Conservation (phyloP, 2,329 filamentous ascomycete genomes). For the Harringtonia aguacate region DNA sequence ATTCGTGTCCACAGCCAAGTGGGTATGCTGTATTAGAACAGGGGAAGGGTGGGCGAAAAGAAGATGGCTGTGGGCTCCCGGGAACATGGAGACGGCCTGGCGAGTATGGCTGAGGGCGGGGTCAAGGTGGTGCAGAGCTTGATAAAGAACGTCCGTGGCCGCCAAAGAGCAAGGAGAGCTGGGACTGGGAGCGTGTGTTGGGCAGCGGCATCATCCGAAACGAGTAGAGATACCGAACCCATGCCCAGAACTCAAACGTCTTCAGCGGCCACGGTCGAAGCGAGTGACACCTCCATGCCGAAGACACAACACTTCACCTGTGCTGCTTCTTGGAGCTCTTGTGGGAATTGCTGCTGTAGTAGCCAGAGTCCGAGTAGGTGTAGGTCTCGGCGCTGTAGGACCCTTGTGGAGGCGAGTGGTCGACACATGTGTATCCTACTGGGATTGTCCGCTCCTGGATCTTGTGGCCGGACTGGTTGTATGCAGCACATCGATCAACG, state of each 20-base stretch:
- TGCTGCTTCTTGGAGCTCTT: slow-evolving; percentile 28
- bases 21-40: not conserved
- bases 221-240: slow-evolving; percentile 39
- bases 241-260: slow-evolving; percentile 32
- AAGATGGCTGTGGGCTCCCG: not conserved
- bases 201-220: slow-evolving; percentile 25
- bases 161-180: slow-evolving; percentile 37
- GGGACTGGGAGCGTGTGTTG: slow-evolving; percentile 30
- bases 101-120: not conserved
- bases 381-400: slow-evolving; percentile 28
- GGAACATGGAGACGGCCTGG: no score
- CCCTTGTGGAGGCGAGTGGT: slow-evolving; percentile 33
- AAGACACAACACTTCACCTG: slow-evolving; percentile 45
- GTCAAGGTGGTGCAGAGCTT: slow-evolving; percentile 22
- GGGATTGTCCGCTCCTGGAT: slow-evolving; percentile 67
- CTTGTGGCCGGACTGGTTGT: slow-evolving; percentile 61
- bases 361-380: slow-evolving; percentile 43
- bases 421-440: slow-evolving; percentile 69
- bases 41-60: not conserved
- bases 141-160: slow-evolving; percentile 30
- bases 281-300: slow-evolving; percentile 31
- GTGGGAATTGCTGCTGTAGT: slow-evolving; percentile 37
- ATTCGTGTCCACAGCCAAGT: not conserved
- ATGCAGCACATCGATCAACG: slow-evolving; percentile 69
- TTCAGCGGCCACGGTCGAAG: slow-evolving; percentile 29